These are phyloP conservation scores for Trypanosoma melophagium DNA, from an alignment of 208 protist species.

Conservation along the genomic window DNA sequence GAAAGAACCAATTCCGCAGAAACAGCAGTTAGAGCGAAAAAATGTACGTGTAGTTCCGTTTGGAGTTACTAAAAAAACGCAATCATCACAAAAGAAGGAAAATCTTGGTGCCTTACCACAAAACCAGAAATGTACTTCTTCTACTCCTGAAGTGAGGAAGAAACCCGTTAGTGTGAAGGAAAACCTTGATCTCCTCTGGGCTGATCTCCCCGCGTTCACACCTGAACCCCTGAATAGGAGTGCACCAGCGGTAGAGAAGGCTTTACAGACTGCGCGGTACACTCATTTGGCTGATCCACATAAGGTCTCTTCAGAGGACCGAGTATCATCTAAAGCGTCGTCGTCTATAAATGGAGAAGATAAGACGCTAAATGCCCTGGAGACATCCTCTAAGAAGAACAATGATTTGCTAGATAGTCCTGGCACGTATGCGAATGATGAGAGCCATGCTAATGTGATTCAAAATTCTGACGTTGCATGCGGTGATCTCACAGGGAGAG, in stretches of 20 bases:
- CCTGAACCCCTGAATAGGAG: background rate
- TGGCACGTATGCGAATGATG: too few relatives aligned
- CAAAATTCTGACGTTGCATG: too few relatives aligned
- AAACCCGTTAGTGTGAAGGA: background rate
- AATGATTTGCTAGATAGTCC: too few relatives aligned
- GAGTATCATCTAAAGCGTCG: too few relatives aligned
- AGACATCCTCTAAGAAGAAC: too few relatives aligned
- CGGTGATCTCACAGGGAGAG: too few relatives aligned
- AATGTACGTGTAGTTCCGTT: background rate
- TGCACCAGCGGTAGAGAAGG: background rate
- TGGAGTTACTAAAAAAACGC: background rate
- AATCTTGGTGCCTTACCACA: background rate
- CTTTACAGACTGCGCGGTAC: background rate
- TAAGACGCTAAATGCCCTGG: too few relatives aligned
- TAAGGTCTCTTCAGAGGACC: too few relatives aligned
- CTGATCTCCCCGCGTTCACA: constrained; percentile 13
- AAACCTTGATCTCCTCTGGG: constrained; percentile 11
- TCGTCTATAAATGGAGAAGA: too few relatives aligned
- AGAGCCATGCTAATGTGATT: too few relatives aligned
- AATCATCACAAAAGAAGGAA: background rate
- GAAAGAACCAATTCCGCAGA: background rate
- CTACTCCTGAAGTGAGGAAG: background rate
- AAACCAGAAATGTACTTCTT: background rate
- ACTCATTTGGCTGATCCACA: background rate
- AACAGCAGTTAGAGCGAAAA: background rate